Conservation (phyloP, 1,139 yeast species). For the Pichia sp. region DNA sequence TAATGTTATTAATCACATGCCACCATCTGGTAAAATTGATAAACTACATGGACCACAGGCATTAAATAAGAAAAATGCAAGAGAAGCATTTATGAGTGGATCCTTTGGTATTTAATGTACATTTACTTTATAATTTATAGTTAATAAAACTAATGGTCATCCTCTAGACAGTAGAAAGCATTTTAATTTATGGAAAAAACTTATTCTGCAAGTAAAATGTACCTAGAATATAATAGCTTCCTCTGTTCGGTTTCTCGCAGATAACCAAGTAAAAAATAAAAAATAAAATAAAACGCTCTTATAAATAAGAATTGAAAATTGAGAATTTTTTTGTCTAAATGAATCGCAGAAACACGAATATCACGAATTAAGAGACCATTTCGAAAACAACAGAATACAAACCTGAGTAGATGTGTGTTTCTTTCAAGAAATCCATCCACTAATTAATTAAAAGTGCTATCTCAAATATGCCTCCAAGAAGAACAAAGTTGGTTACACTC, state of each 20-base stretch:
- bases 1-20: conserved; percentile 23
- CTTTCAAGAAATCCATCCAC: background rate
- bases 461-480: conserved; percentile 4
- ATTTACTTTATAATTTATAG: background rate
- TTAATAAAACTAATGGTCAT: background rate
- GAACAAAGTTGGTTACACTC: conserved; percentile 7
- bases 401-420: background rate
- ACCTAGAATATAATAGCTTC: background rate
- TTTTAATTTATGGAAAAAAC: background rate
- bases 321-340: background rate
- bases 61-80: conserved; percentile 23
- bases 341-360: background rate
- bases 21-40: conserved; percentile 22
- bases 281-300: background rate
- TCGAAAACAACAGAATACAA: background rate
- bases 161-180: too few relatives aligned
- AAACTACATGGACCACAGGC: conserved; percentile 23
- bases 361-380: background rate
- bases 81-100: conserved; percentile 29
- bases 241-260: background rate
- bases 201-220: background rate
- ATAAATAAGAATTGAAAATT: background rate
- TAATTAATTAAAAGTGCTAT: background rate
- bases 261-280: background rate
- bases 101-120: conserved; percentile 27